Base-by-base conservation (phyloP, 1,139 yeast species). In the Fermentozyma sake region DNA sequence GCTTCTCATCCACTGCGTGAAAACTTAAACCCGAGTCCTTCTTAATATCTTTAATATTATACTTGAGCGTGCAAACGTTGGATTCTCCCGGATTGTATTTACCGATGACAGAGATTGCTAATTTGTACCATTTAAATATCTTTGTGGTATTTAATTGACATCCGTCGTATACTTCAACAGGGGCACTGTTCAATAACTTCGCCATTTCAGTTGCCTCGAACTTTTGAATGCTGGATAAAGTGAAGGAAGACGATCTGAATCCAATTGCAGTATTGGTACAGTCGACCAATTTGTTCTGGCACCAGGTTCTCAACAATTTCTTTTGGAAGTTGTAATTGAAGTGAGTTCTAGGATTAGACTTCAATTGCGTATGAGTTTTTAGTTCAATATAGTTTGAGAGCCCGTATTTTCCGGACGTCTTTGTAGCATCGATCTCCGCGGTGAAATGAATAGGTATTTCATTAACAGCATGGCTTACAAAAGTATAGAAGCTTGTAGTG, bases 391-490 rank as follows among this genome's bases (percentile, higher is more conserved):
- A 50, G 24, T 34, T 36, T 4, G 20, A 27, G n/a, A 36, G 24
- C 3, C 40, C 45, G 4, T 38, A 17, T 3, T 20, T 20, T n/a
- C 21, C 33, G 6, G 14, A 31, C 10, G 19, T 17, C 7, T 26
- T 25, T 6, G 43, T 34, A 20, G 50, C 41, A 34, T 52, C 58
- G 8, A 52, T 44, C 30, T 52, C 58, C 3, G 58, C 56, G 6
- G 53, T 41, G 27, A 42, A 49, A 11, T 36, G 30, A 3, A 51
- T 27, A 4, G 42, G 38, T 6, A 31, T 33, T 4, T 30, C 36
- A 16, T 28, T 33, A 6, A 46, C 31, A 2, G 26, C 24, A 16
- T 39, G 48, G 9, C 28, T 22, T 1, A 41, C 42, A 3, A 52
- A 41, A 1, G 55, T 37, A 24, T 51, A 48, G 30, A 37, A 51